Evolutionary conservation across 2,329 filamentous ascomycete genomes (phyloP).

Genomic region (Exophiala alcalophila): DNA sequence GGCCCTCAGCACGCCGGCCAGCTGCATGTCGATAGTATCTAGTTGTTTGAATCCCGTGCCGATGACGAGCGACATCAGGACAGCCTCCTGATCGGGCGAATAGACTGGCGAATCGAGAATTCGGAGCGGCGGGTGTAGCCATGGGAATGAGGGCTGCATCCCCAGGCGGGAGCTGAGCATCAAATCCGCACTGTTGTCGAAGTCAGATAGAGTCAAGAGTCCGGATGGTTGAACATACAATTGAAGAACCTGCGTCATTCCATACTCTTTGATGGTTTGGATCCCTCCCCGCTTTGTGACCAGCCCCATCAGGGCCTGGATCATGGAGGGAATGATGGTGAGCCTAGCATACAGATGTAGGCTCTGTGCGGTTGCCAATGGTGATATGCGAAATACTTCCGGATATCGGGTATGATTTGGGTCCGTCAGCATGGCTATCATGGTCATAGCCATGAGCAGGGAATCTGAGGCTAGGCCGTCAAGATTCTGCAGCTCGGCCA

Average conservation of each 20-base stretch:
- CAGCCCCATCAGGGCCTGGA: conserved; percentile 6
- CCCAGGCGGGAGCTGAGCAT: conserved; percentile 8
- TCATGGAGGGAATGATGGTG: conserved; percentile 7
- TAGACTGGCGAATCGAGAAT: conserved; percentile 4
- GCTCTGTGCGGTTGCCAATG: conserved; percentile 14
- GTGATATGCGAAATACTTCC: conserved; percentile 7
- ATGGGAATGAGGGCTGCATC: conserved; percentile 10
- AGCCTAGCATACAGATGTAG: conserved; percentile 16
- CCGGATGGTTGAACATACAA: conserved; percentile 3
- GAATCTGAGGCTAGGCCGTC: conserved; percentile 10
- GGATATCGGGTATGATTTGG: conserved; percentile 1
- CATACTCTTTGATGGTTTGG: conserved; percentile 5
- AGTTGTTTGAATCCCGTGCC: conserved; percentile 9
- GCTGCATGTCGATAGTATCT: conserved; percentile 2
- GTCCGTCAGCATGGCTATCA: conserved; percentile 14
- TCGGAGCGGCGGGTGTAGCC: conserved; percentile 2
- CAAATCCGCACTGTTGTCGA: conserved; percentile 12
- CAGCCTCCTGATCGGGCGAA: conserved; percentile 10
- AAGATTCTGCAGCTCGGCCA: conserved; percentile 8
- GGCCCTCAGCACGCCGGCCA: conserved; percentile 4
- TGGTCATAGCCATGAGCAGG: conserved; percentile 17
- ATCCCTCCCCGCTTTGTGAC: conserved; percentile 15
- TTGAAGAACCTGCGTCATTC: conserved; percentile 13
- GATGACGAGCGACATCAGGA: conserved; percentile 9
- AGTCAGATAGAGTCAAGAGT: not conserved